Conservation (phyloP, 495 filamentous ascomycete genomes). For the Trichocladium antarcticum region DNA sequence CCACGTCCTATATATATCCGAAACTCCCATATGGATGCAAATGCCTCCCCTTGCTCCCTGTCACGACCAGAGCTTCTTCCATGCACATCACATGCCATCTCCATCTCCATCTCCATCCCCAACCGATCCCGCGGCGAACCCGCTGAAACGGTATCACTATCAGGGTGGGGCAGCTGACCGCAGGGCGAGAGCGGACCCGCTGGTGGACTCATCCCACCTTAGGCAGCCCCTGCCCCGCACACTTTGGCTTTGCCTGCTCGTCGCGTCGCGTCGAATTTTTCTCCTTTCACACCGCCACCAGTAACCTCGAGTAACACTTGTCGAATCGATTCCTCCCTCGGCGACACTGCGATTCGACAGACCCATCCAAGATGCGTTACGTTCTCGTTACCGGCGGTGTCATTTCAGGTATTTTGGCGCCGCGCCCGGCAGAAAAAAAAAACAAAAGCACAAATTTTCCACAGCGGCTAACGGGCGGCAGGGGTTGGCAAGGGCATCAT, state of each 20-base stretch:
- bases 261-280: slow-evolving; percentile 13
- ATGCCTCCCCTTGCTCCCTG: too few relatives aligned
- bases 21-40: too few relatives aligned
- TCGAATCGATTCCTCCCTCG: background rate
- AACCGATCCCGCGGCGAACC: too few relatives aligned
- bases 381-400: slow-evolving; percentile 19
- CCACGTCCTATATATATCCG: too few relatives aligned
- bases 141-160: background rate
- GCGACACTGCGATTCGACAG: slow-evolving; percentile 1
- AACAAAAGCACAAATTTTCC: too few relatives aligned
- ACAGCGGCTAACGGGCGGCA: background rate
- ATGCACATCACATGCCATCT: too few relatives aligned
- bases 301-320: background rate
- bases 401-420: slow-evolving; percentile 13
- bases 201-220: background rate
- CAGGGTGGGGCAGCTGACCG: background rate
- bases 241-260: slow-evolving; percentile 1
- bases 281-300: slow-evolving; percentile 8
- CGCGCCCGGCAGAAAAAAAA: background rate
- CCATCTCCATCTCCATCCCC: too few relatives aligned
- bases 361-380: slow-evolving; percentile 14
- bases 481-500: slow-evolving; percentile 29
- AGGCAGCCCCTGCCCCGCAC: slow-evolving; percentile 5
- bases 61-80: too few relatives aligned
- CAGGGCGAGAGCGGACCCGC: background rate